Conservation (phyloP, 1,284 basidiomycete genomes). For the Naganishia albida region DNA sequence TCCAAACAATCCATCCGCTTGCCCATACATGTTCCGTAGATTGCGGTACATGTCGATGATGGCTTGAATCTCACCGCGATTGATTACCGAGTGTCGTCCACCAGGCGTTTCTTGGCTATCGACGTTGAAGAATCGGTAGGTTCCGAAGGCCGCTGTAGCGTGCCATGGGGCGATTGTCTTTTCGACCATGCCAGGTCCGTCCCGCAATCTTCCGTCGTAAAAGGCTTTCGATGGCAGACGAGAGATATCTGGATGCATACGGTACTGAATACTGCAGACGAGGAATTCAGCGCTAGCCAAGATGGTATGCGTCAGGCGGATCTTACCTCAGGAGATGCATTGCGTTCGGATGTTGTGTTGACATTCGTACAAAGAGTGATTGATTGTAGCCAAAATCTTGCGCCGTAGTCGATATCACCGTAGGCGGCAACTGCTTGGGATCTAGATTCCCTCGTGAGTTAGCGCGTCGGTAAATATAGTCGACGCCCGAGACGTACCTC, state of each 20-base stretch:
- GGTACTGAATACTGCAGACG: conserved; percentile 78
- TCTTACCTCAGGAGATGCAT: conserved; percentile 86
- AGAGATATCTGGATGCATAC: conserved; percentile 98
- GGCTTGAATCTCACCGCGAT: conserved; percentile 72
- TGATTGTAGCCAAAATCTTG: conserved; percentile 80
- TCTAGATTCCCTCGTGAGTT: conserved; percentile 59
- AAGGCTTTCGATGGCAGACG: conserved; percentile 85
- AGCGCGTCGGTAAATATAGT: background rate
- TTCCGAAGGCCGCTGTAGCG: conserved; percentile 71
- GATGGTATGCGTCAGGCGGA: background rate
- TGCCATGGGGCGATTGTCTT: conserved; percentile 91
- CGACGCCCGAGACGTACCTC: conserved; percentile 60
- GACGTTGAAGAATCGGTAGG: conserved; percentile 88
- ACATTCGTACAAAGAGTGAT: conserved; percentile 88
- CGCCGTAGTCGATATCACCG: conserved; percentile 88
- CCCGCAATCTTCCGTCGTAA: conserved; percentile 76
- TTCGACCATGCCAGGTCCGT: conserved; percentile 83
- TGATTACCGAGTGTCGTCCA: conserved; percentile 72
- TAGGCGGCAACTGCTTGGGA: conserved; percentile 95
- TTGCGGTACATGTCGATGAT: conserved; percentile 79
- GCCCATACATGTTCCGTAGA: conserved; percentile 67
- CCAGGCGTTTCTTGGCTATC: conserved; percentile 53
- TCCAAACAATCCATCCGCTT: conserved; percentile 66
- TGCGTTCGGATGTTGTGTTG: conserved; percentile 71
- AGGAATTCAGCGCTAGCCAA: background rate